Evolutionary conservation across 768 basidiomycete genomes (phyloP), one percentile per base, ranked within the genome.

Genomic region (Trametes villosa): DNA sequence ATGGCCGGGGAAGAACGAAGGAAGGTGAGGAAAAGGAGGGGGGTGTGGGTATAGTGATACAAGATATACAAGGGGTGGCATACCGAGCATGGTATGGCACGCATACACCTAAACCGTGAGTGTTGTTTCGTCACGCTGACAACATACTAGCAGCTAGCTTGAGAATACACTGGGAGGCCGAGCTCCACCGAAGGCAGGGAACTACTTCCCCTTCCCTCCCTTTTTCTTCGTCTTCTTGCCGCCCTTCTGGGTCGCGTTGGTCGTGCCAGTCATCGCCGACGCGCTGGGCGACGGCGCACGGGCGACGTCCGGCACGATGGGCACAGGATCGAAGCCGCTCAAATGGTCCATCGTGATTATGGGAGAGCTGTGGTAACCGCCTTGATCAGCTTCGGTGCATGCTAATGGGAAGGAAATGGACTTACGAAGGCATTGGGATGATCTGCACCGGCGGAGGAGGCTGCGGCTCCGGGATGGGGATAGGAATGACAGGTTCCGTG

Each of bases 181-280:
- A n/a, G n/a, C n/a, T n/a, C 36, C 13, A 15, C 8, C 15, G 36
- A 18, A 17, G 36, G 18, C 8, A 38, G 36, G 13, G 36, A 18
- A 11, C 36, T 48, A 57, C 38, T 57, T 57, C 17, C 30, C 53
- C 31, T 62, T 53, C n/a, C 46, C 57, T 1, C 52, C 50, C 36
- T 62, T 63, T 44, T 64, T 65, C 54, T 65, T 67, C 17, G 48
- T 53, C 52, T 65, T 65, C 62, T 67, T 67, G 31, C 42, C 42
- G 5, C 52, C 59, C 54, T 58, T 67, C 38, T 36, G 45, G 13
- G 49, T 42, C 20, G 31, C 44, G 20, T 13, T 50, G 1, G 63
- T 58, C 1, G 63, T 45, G 11, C 55, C 50, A 4, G 55, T 59
- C 20, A 58, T 33, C n/a, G 50, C 33, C 9, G 57, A 59, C 26